phyloP scores from a whole-genome alignment of 2,329 filamentous ascomycete genomes.

The Xylogone sp. region DNA sequence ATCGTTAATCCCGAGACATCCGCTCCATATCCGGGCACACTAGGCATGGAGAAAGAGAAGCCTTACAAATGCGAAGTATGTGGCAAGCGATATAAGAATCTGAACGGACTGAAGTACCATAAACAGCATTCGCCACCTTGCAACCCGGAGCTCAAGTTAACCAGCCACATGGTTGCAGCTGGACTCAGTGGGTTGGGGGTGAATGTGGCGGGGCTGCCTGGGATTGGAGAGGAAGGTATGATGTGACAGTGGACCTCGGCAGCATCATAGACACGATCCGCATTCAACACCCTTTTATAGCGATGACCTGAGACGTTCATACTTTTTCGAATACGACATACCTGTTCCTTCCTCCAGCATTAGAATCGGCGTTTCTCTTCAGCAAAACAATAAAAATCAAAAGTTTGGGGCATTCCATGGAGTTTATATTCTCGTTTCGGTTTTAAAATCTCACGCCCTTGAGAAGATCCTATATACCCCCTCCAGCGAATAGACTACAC shows the following conservation, averaged over 20 bases:
- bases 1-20: slow-evolving; percentile 97
- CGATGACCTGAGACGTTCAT: background rate
- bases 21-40: slow-evolving; percentile 87
- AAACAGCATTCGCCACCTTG: slow-evolving; percentile 84
- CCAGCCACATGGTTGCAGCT: slow-evolving; percentile 27
- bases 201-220: slow-evolving; percentile 42
- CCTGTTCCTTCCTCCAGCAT: background rate
- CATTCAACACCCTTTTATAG: background rate
- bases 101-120: slow-evolving; percentile 96
- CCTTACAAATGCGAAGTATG: slow-evolving; percentile 96
- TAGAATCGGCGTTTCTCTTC: background rate
- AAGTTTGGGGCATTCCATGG: background rate
- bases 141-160: slow-evolving; percentile 71
- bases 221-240: slow-evolving; percentile 51
- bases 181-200: slow-evolving; percentile 25
- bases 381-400: background rate
- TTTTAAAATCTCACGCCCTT: background rate
- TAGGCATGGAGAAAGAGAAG: slow-evolving; percentile 99
- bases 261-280: background rate
- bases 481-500: background rate
- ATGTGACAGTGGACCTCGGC: slow-evolving; percentile 13
- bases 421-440: background rate
- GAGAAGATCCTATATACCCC: background rate
- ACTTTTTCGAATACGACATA: background rate
- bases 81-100: slow-evolving; percentile 97